These are phyloP conservation scores for Pseudogymnoascus sp. DNA, from an alignment of 2,329 filamentous ascomycete species.

Conservation along the genomic window DNA sequence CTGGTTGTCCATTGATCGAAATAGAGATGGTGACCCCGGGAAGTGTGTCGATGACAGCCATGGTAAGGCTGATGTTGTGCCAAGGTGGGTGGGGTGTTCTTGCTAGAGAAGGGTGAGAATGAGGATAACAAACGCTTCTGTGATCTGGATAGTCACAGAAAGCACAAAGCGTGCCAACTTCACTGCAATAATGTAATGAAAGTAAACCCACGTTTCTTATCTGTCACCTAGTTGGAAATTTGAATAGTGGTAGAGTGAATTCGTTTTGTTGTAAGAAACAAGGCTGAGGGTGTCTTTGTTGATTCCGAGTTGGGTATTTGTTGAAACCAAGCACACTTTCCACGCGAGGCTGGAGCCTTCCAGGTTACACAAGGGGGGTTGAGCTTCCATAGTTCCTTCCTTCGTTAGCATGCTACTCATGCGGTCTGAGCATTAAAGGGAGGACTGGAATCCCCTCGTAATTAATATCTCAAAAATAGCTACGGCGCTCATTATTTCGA, in stretches of 20 bases:
- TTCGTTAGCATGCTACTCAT: not conserved
- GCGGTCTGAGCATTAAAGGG: not conserved
- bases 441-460: not conserved
- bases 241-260: not conserved
- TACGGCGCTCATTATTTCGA: not conserved
- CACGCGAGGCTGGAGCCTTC: not conserved
- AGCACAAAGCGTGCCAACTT: not conserved
- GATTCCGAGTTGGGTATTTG: not conserved
- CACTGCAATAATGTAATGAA: not conserved
- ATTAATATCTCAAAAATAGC: not conserved
- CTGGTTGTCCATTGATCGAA: constrained; percentile 15
- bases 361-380: not conserved
- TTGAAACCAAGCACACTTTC: not conserved
- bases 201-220: not conserved
- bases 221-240: not conserved
- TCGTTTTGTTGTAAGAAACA: not conserved
- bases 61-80: constrained; percentile 1
- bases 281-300: not conserved
- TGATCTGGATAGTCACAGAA: not conserved
- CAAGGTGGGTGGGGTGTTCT: not conserved
- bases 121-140: not conserved
- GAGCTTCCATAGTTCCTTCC: not conserved
- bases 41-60: constrained; percentile 22
- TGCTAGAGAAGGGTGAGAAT: not conserved
- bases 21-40: constrained; percentile 20